A percentile compares a stretch with the other conserved stretches of the same genome.
Conservation (phyloP, 1,139 yeast species). For the Geotrichum aggregatum region DNA sequence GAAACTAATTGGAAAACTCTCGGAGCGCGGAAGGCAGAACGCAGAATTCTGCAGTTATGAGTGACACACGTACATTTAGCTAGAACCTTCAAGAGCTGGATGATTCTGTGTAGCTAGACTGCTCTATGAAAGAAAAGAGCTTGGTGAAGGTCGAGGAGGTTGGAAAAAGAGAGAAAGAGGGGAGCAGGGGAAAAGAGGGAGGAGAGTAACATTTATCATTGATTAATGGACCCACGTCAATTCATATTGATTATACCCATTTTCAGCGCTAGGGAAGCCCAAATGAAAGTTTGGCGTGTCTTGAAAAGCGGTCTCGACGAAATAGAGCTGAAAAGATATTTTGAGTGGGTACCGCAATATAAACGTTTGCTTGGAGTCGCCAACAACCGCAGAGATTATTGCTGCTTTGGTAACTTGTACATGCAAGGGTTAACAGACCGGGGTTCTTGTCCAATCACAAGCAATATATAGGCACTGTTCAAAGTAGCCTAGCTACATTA, state of each 20-base stretch:
- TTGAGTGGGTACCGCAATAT: not conserved
- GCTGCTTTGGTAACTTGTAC: not conserved
- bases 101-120: too few relatives aligned
- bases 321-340: not conserved
- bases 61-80: too few relatives aligned
- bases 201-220: too few relatives aligned
- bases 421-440: not conserved
- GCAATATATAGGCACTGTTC: too few relatives aligned
- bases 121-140: conserved; percentile 4
- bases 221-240: not conserved
- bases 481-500: too few relatives aligned
- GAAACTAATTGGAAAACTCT: not conserved
- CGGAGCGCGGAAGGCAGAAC: too few relatives aligned
- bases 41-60: too few relatives aligned
- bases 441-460: not conserved
- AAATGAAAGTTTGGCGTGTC: not conserved
- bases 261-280: not conserved
- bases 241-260: too few relatives aligned
- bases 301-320: not conserved
- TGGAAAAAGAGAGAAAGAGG: not conserved
- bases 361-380: not conserved
- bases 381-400: not conserved
- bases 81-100: not conserved
- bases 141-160: not conserved
- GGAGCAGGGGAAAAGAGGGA: not conserved